Base-by-base conservation (phyloP, 2,329 filamentous ascomycete genomes). In the Fusarium xylarioides region DNA sequence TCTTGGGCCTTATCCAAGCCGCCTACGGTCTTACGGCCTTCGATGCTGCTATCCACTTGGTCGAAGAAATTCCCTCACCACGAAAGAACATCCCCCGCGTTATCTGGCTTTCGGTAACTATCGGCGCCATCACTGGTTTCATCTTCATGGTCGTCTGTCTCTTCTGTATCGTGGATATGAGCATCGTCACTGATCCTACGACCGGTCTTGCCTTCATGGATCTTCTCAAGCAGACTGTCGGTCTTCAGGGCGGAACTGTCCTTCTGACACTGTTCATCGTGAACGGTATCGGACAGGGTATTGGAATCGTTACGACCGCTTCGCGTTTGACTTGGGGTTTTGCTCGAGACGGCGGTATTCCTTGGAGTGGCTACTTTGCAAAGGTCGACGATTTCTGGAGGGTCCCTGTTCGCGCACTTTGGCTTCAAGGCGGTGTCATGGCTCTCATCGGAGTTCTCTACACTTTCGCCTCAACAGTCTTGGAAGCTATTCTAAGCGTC, bases 31-130 rank as follows among this genome's bases (percentile, higher is more conserved):
- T 79, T 5, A 76, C 76, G 3, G 88, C 87, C 4, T 89, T 90
- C 69, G 88, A 90, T 73, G 86, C 87, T 0, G 87, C 88, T 38
- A 88, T 89, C 42, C 88, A 90, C 75, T 85, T 90, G 82, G 85
- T 88, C 5, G 88, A 90, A 70, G 87, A 89, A 73, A 87, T 89
- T 4, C 87, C 87, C 3, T 79, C 82, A 8, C 87, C 88, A 3
- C 80, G 86, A 35, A 84, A 80, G 40, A 88, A 87, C 62, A 85
- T 84, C 0, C 88, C 88, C 0, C 81, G 81, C 21, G 83, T 86
- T 7, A 88, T 89, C 69, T 88, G 84, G 81, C 82, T 89, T 23
- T 85, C 87, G 0, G 85, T 89, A 2, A 67, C 84, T 1, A 82
- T 83, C n/a, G 84, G 86, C 38, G 85, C 85, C n/a, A 53, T 84